These are phyloP conservation scores for Trichocladium antarcticum DNA, from an alignment of 495 filamentous ascomycete species.

Conservation along the genomic window DNA sequence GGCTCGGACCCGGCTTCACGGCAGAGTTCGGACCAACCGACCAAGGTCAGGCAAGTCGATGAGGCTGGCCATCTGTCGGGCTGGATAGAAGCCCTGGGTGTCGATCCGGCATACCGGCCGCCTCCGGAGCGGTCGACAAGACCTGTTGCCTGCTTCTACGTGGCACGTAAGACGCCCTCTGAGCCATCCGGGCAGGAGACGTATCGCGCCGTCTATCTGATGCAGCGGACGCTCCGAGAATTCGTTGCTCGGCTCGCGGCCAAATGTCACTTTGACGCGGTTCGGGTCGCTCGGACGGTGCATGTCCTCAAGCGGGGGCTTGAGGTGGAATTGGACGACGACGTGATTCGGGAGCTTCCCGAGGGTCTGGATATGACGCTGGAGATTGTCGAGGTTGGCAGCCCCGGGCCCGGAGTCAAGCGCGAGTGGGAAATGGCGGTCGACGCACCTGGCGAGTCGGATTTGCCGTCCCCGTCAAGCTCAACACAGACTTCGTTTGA, in stretches of 20 bases:
- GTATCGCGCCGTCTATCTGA: slow-evolving; percentile 81
- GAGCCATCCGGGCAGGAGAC: slow-evolving; percentile 48
- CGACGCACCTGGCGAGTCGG: slow-evolving; percentile 32
- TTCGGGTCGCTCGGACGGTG: slow-evolving; percentile 55
- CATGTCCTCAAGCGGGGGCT: slow-evolving; percentile 61
- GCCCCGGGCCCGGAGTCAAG: slow-evolving; percentile 28
- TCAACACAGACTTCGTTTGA: slow-evolving; percentile 33
- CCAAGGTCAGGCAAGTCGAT: slow-evolving; percentile 36
- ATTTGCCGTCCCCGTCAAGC: slow-evolving; percentile 27
- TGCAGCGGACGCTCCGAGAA: slow-evolving; percentile 58
- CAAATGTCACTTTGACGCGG: slow-evolving; percentile 69
- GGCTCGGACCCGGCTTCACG: slow-evolving; percentile 27
- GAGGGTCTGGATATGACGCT: slow-evolving; percentile 84
- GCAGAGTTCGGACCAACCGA: slow-evolving; percentile 30
- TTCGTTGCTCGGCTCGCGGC: slow-evolving; percentile 57
- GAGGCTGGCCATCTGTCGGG: slow-evolving; percentile 51
- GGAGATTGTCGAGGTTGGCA: slow-evolving; percentile 34
- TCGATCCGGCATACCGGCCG: slow-evolving; percentile 75
- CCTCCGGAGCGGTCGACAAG: slow-evolving; percentile 61
- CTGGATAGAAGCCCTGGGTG: slow-evolving; percentile 85
- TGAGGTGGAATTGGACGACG: slow-evolving; percentile 80
- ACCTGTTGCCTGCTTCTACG: slow-evolving; percentile 78
- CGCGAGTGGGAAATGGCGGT: slow-evolving; percentile 45
- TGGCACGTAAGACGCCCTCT: slow-evolving; percentile 48
- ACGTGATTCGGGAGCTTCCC: slow-evolving; percentile 70